Evolutionary conservation across 78 protist species (phyloP).

Genomic region (Protostelium mycophagum): DNA sequence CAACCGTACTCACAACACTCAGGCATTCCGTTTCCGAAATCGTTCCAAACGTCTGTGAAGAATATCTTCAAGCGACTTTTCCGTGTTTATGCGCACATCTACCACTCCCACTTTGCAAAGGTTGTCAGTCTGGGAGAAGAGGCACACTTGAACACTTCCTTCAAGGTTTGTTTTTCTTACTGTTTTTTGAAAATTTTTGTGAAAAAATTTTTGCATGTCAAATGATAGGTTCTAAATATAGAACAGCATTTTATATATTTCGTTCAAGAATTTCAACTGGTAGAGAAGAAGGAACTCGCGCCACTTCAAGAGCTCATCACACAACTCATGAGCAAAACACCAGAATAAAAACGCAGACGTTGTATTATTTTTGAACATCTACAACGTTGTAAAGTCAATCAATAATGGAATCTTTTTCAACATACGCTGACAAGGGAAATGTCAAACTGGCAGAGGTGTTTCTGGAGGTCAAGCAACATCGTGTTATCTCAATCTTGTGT

Average conservation of each 20-base stretch:
- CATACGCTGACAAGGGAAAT: too few relatives aligned
- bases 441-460: too few relatives aligned
- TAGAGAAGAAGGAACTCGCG: slow-evolving; percentile 72
- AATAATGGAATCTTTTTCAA: too few relatives aligned
- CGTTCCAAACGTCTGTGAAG: slow-evolving; percentile 69
- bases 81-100: slow-evolving; percentile 97
- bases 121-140: slow-evolving; percentile 78
- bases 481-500: too few relatives aligned
- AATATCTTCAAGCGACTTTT: slow-evolving; percentile 83
- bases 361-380: too few relatives aligned
- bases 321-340: neutral
- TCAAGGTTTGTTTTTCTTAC: slow-evolving; percentile 25
- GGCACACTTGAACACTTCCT: slow-evolving; percentile 80
- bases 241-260: slow-evolving; percentile 75
- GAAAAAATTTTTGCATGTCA: neutral
- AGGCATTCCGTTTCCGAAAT: slow-evolving; percentile 85
- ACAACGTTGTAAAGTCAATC: too few relatives aligned
- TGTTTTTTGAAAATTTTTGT: neutral
- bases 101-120: slow-evolving; percentile 86
- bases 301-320: slow-evolving; percentile 61
- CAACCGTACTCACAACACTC: neutral
- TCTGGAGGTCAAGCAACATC: too few relatives aligned
- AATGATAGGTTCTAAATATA: neutral
- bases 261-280: slow-evolving; percentile 74
- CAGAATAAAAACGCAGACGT: too few relatives aligned